Conservation (phyloP, 2,329 filamentous ascomycete species). For the Ophiocordyceps camponoti-saundersi region DNA sequence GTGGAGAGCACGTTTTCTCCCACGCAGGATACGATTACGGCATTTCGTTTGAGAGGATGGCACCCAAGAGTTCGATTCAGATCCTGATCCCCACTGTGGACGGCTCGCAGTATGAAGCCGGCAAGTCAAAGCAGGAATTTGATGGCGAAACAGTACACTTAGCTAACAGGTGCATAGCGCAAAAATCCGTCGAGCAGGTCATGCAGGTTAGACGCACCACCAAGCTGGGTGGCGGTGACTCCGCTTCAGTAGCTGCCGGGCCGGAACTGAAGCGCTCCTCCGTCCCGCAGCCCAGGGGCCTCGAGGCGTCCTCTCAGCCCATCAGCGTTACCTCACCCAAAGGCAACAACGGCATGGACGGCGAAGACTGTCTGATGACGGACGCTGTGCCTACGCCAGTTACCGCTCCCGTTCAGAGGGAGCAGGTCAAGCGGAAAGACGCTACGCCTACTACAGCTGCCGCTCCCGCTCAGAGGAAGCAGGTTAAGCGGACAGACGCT, state of each 20-base stretch:
- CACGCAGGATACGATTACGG: slow-evolving; percentile 49
- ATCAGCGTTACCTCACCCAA: slow-evolving; percentile 32
- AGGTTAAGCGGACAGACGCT: slow-evolving; percentile 16
- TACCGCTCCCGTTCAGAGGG: slow-evolving; percentile 5
- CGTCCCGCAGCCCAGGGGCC: slow-evolving; percentile 48
- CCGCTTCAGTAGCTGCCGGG: slow-evolving; percentile 11
- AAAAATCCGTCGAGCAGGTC: slow-evolving; percentile 34
- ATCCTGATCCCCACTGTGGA: slow-evolving; percentile 42
- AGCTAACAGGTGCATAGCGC: slow-evolving; percentile 7
- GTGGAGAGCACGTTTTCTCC: slow-evolving; percentile 37
- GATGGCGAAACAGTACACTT: too few species aligned
- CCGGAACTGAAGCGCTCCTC: slow-evolving; percentile 32
- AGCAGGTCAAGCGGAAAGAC: slow-evolving; percentile 10
- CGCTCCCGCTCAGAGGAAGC: slow-evolving; percentile 4
- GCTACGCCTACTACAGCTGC: slow-evolving; percentile 17
- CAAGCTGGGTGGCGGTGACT: slow-evolving; percentile 27
- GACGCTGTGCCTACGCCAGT: slow-evolving; percentile 19
- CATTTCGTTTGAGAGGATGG: slow-evolving; percentile 33
- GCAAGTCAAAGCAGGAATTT: slow-evolving; percentile 20
- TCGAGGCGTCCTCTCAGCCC: slow-evolving; percentile 51
- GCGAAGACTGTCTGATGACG: slow-evolving; percentile 27
- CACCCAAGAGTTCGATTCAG: slow-evolving; percentile 33
- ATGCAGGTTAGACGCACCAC: slow-evolving; percentile 50
- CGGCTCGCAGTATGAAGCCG: slow-evolving; percentile 33
- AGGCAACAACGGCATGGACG: slow-evolving; percentile 21